A percentile compares a stretch with the other conserved stretches of the same genome.
Evolutionary conservation across 331 rosid genomes (phyloP).

Genomic region (Prunus yedoensis): DNA sequence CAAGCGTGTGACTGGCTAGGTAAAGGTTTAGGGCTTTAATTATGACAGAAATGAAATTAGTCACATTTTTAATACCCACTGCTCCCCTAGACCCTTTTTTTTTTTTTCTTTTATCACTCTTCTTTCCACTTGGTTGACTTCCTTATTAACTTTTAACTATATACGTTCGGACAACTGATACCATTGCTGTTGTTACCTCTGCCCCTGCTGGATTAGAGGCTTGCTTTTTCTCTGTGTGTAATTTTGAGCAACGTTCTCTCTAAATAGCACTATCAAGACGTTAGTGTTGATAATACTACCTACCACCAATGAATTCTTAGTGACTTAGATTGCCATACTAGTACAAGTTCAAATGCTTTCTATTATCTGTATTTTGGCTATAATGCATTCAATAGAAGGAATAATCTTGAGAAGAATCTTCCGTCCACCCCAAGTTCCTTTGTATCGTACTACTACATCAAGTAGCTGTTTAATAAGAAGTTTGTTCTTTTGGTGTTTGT

Average conservation of each 20-base stretch:
- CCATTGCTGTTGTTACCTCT: background rate
- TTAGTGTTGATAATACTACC: background rate
- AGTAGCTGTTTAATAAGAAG: slow-evolving; percentile 2
- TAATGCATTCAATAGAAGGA: background rate
- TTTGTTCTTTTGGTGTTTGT: slow-evolving; percentile 35
- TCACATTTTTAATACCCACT: too few relatives aligned
- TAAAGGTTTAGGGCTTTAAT: background rate
- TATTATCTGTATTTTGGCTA: background rate
- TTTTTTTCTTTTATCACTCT: background rate
- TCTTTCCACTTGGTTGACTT: background rate
- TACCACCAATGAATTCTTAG: background rate
- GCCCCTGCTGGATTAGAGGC: background rate
- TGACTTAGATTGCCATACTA: background rate
- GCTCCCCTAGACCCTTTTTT: too few relatives aligned
- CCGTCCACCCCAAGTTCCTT: background rate
- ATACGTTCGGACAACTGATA: background rate
- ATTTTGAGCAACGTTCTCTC: background rate
- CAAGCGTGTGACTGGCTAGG: too few relatives aligned
- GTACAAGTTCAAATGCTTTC: background rate
- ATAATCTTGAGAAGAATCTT: background rate
- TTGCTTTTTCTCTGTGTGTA: background rate
- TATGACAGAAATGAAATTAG: background rate
- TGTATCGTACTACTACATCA: background rate
- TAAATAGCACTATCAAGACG: background rate
- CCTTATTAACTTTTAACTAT: background rate